A percentile compares a stretch with the other conserved stretches of the same genome.
These are phyloP conservation scores for Psilocybe azurescens DNA, from an alignment of 768 basidiomycete genomes.

Conservation along the genomic window DNA sequence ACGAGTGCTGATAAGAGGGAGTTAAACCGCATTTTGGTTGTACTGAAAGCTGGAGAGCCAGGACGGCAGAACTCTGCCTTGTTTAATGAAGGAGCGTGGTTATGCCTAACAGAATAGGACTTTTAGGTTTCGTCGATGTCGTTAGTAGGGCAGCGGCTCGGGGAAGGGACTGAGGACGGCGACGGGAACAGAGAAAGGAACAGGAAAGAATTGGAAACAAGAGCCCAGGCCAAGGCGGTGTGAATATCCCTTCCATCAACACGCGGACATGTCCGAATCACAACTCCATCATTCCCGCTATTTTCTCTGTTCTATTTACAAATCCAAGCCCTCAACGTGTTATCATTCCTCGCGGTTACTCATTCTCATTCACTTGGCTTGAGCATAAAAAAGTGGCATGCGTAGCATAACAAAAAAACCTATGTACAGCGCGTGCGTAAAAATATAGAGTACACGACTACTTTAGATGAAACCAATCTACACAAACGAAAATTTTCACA, in stretches of 20 bases:
- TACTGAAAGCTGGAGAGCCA: conserved; percentile 24
- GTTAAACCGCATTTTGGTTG: conserved; percentile 34
- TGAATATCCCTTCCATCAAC: not conserved
- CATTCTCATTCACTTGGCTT: no score
- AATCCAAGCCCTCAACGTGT: no score
- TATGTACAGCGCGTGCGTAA: conserved; percentile 1
- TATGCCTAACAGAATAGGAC: conserved; percentile 12
- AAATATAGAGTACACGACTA: conserved; percentile 1
- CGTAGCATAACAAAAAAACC: not conserved
- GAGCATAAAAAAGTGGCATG: not conserved
- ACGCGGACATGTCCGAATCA: not conserved
- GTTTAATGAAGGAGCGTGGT: conserved; percentile 46
- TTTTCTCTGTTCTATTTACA: no score
- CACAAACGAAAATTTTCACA: not conserved
- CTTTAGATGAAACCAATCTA: conserved; percentile 94
- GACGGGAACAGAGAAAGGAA: not conserved
- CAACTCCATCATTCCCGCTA: no score
- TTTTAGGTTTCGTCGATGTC: conserved; percentile 21
- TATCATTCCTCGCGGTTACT: no score
- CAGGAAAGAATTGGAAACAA: not conserved
- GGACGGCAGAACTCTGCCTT: conserved; percentile 30
- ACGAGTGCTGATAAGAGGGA: conserved; percentile 35
- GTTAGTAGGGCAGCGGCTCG: conserved; percentile 12
- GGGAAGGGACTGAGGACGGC: conserved; percentile 16
- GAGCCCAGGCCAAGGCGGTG: not conserved